These are phyloP conservation scores for Botryosphaeria dothidea DNA, from an alignment of 2,329 filamentous ascomycete genomes.

Conservation along the genomic window DNA sequence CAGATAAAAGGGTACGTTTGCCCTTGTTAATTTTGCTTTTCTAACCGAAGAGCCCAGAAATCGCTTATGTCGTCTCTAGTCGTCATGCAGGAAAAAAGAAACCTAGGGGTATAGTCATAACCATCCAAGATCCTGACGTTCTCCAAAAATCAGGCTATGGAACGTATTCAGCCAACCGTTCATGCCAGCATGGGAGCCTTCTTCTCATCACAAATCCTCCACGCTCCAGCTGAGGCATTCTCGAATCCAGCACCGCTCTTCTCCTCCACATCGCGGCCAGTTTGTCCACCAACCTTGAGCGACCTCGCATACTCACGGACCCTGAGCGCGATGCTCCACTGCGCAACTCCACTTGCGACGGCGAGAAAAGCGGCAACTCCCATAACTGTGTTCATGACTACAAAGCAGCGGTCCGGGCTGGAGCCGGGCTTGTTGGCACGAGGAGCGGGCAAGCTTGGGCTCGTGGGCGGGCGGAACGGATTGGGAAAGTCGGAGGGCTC, in stretches of 20 bases:
- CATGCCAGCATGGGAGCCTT: background rate
- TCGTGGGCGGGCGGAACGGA: slow-evolving; percentile 5
- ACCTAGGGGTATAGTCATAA: slow-evolving; percentile 14
- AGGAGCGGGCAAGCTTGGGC: background rate
- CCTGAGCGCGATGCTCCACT: slow-evolving; percentile 36
- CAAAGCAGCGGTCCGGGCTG: slow-evolving; percentile 31
- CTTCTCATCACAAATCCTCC: slow-evolving; percentile 3
- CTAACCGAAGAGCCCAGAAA: background rate
- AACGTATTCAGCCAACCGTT: background rate
- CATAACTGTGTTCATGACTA: slow-evolving; percentile 28
- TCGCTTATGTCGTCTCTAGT: slow-evolving; percentile 1
- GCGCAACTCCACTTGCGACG: slow-evolving; percentile 31
- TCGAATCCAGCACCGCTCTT: background rate
- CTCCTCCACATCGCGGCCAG: slow-evolving; percentile 10
- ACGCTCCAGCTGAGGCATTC: background rate
- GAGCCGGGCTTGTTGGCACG: slow-evolving; percentile 27
- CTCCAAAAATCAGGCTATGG: background rate
- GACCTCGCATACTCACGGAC: slow-evolving; percentile 32
- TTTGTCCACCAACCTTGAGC: slow-evolving; percentile 15
- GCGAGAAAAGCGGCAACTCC: slow-evolving; percentile 27
- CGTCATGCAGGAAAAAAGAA: slow-evolving; percentile 3
- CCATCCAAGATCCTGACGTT: background rate
- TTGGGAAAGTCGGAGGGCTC: slow-evolving; percentile 17
- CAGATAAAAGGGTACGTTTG: background rate
- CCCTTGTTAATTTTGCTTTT: background rate